These are phyloP conservation scores for Aureobasidium musti DNA, from an alignment of 2,329 filamentous ascomycete species.

Conservation along the genomic window DNA sequence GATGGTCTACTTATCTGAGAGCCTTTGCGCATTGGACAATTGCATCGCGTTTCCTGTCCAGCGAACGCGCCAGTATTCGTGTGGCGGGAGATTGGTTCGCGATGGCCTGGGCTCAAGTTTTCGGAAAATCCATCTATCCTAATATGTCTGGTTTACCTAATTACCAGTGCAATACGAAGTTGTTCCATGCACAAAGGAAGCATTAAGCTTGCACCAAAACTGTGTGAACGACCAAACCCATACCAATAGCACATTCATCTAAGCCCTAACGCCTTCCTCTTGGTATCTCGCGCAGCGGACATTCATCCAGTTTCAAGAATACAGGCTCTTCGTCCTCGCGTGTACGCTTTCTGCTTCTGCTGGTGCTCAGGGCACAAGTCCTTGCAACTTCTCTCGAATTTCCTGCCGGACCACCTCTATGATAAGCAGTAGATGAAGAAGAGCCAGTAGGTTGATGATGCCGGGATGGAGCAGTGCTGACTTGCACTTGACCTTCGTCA, in stretches of 20 bases:
- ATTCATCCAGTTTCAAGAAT: too few relatives aligned
- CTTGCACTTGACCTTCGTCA: background rate
- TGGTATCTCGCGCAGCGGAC: background rate
- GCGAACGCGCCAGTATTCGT: background rate
- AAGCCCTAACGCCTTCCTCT: background rate
- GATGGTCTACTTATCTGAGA: background rate
- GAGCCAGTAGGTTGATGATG: background rate
- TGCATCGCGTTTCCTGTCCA: background rate
- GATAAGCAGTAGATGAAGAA: background rate
- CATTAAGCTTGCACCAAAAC: background rate
- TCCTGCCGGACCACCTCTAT: background rate
- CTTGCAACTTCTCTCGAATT: background rate
- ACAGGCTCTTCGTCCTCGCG: background rate
- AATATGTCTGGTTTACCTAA: background rate
- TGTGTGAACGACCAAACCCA: background rate
- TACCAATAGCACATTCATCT: background rate
- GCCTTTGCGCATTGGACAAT: background rate
- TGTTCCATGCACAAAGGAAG: background rate
- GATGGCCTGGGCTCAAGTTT: background rate
- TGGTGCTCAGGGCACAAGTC: background rate
- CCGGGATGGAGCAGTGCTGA: background rate
- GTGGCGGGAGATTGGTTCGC: background rate
- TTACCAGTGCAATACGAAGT: background rate
- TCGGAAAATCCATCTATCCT: background rate
- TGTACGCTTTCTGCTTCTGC: background rate